A percentile compares a stretch with the other conserved stretches of the same genome.
These are phyloP conservation scores for Lachnellula subtilissima DNA, from an alignment of 2,329 filamentous ascomycete species.

Conservation along the genomic window DNA sequence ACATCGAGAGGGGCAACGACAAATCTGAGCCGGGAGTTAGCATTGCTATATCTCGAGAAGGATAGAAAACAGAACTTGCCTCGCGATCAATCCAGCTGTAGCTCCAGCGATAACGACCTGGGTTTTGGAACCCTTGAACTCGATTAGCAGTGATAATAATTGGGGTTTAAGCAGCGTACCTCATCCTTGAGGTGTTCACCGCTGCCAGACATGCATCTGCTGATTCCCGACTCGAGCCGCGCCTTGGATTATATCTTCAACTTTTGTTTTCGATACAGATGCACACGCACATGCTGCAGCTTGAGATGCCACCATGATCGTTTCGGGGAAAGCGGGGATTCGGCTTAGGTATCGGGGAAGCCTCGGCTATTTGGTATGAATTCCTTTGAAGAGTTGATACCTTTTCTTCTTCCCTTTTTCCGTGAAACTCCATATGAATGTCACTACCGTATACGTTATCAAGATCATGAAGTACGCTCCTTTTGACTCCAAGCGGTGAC, in stretches of 20 bases:
- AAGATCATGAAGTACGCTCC: neutral
- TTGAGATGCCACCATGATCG: neutral
- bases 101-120: conserved; percentile 64
- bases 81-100: conserved; percentile 79
- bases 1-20: conserved; percentile 93
- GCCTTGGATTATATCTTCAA: neutral
- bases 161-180: conserved; percentile 35
- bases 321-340: neutral
- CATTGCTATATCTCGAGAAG: neutral
- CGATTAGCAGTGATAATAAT: conserved; percentile 5
- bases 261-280: neutral
- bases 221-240: neutral
- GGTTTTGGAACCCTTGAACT: conserved; percentile 54
- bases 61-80: conserved; percentile 42
- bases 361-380: neutral
- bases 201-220: conserved; percentile 56
- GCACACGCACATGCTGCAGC: neutral
- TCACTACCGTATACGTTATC: too few species aligned
- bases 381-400: neutral
- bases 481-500: neutral
- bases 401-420: neutral
- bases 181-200: conserved; percentile 65
- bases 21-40: conserved; percentile 53
- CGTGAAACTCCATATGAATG: too few species aligned
- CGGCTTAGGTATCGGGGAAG: neutral